Conservation (phyloP, 805 yeast species). For the Starmerella lactis-condensi region DNA sequence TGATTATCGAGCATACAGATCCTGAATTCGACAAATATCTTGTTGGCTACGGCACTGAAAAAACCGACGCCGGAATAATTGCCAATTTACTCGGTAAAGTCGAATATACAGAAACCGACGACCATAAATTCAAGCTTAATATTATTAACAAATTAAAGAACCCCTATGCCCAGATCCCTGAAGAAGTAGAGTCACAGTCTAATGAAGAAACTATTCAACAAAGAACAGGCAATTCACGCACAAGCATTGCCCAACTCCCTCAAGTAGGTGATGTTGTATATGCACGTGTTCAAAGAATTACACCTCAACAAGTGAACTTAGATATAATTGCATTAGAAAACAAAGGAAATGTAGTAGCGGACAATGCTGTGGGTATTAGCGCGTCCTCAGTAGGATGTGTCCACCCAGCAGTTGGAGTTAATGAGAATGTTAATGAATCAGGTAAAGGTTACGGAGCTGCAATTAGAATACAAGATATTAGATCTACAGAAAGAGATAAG, state of each 20-base stretch:
- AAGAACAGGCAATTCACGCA: conserved; percentile 10
- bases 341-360: conserved; percentile 35
- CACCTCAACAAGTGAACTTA: conserved; percentile 51
- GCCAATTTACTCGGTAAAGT: conserved; percentile 52
- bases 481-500: conserved; percentile 79
- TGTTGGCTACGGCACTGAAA: conserved; percentile 49
- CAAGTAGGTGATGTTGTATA: conserved; percentile 70
- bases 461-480: conserved; percentile 68
- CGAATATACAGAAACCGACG: conserved; percentile 17
- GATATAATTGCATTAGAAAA: conserved; percentile 59
- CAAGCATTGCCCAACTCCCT: conserved; percentile 31
- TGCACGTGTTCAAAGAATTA: conserved; percentile 50
- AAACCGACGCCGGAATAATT: conserved; percentile 29
- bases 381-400: conserved; percentile 22
- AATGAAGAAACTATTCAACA: too few species aligned
- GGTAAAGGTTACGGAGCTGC: conserved; percentile 83
- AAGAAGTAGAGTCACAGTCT: too few species aligned
- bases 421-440: conserved; percentile 29
- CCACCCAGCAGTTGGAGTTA: conserved; percentile 15
- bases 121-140: conserved; percentile 11
- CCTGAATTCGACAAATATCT: conserved; percentile 27
- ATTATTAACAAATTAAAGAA: conserved; percentile 17
- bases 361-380: conserved; percentile 48
- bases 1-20: conserved; percentile 36
- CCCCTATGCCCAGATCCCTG: conserved; percentile 14